A percentile compares a stretch with the other conserved stretches of the same genome.
Conservation (phyloP, 2,329 filamentous ascomycete genomes). For the Fusarium sp. region DNA sequence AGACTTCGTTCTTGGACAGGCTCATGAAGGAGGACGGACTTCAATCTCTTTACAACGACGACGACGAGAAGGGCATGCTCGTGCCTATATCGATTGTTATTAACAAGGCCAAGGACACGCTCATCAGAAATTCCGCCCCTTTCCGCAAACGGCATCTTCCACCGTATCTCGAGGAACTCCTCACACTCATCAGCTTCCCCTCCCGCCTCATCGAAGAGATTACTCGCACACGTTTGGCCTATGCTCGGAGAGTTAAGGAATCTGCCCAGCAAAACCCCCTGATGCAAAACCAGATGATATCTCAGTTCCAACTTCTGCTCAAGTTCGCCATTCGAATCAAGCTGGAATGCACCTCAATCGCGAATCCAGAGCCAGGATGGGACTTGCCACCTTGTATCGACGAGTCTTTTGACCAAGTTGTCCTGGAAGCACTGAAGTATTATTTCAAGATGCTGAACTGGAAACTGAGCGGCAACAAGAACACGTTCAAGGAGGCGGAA, state of each 20-base stretch:
- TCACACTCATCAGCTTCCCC: constrained; percentile 97
- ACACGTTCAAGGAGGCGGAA: constrained; percentile 99
- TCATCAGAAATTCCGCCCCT: constrained; percentile 86
- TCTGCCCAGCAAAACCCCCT: constrained; percentile 91
- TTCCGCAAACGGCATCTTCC: constrained; percentile 93
- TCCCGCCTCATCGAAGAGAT: constrained; percentile 96
- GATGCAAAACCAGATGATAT: constrained; percentile 98
- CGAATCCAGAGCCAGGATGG: constrained; percentile 91
- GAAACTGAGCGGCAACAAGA: constrained; percentile 97
- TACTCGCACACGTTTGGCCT: constrained; percentile 89
- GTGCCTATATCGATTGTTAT: constrained; percentile 87
- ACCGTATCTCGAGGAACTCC: constrained; percentile 94
- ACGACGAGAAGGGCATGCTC: constrained; percentile 79
- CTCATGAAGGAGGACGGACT: constrained; percentile 96
- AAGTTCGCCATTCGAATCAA: constrained; percentile 95
- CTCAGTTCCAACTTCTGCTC: constrained; percentile 93
- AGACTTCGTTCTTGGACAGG: constrained; percentile 93
- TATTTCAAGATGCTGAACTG: constrained; percentile 99
- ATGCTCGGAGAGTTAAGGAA: constrained; percentile 95
- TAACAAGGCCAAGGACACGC: constrained; percentile 89
- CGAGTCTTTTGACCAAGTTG: constrained; percentile 92
- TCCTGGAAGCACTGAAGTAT: constrained; percentile 93
- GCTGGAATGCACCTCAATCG: constrained; percentile 85
- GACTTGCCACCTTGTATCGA: constrained; percentile 96
- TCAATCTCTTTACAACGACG: constrained; percentile 87